phyloP scores from a whole-genome alignment of 2,329 filamentous ascomycete genomes.

The Myriosclerotinia duriaeana region DNA sequence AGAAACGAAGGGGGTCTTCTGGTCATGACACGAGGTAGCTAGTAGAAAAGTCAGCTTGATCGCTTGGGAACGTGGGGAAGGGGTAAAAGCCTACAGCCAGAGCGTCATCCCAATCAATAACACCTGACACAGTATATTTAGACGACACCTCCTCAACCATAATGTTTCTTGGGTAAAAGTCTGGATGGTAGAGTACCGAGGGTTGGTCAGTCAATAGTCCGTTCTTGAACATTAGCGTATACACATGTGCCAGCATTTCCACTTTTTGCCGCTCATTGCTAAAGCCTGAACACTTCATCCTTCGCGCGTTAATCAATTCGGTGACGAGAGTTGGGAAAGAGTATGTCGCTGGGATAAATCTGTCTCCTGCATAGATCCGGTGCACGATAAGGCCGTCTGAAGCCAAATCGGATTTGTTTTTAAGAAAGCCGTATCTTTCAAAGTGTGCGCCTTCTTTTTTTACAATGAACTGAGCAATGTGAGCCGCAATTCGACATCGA shows the following conservation, averaged over 20 bases:
- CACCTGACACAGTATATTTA: background rate
- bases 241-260: background rate
- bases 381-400: background rate
- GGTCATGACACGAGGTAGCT: constrained; percentile 11
- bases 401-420: background rate
- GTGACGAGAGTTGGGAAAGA: rapidly evolving
- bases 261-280: background rate
- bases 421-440: background rate
- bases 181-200: constrained; percentile 1
- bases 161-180: background rate
- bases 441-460: background rate
- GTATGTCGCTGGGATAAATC: background rate
- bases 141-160: background rate
- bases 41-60: background rate
- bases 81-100: background rate
- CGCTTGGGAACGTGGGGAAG: background rate
- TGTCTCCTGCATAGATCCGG: background rate
- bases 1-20: constrained; percentile 3
- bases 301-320: background rate
- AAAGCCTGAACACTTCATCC: rapidly evolving
- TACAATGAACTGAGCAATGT: background rate
- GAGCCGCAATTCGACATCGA: background rate
- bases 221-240: rapidly evolving
- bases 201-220: background rate
- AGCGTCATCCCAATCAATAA: constrained; percentile 1